Percentiles rank a stretch among this genome's conserved stretches.
These are phyloP conservation scores for Zygoascus bituminiphila DNA, from an alignment of 805 yeast species.

Conservation along the genomic window DNA sequence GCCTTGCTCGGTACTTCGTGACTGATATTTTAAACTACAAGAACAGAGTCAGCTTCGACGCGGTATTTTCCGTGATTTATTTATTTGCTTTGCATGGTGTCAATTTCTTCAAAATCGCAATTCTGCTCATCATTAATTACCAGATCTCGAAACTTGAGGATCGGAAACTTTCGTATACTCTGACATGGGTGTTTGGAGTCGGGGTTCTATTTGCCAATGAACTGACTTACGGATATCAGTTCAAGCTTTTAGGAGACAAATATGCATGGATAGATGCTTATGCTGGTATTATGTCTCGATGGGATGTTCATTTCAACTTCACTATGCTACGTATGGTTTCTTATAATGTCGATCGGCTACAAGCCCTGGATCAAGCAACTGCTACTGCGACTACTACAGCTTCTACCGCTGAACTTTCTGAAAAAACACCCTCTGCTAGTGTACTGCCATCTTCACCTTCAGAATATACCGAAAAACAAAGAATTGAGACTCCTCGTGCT, in stretches of 20 bases:
- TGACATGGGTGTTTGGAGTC: constrained; percentile 76
- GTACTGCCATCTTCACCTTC: neutral
- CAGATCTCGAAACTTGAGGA: constrained; percentile 33
- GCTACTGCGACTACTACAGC: constrained; percentile 5
- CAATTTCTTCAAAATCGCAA: constrained; percentile 51
- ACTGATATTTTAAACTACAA: constrained; percentile 11
- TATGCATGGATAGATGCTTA: constrained; percentile 53
- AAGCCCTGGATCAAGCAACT: constrained; percentile 10
- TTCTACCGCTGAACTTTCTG: constrained; percentile 7
- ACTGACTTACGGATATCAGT: constrained; percentile 44
- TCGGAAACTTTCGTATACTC: constrained; percentile 6
- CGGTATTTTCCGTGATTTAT: constrained; percentile 60
- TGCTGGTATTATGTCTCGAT: constrained; percentile 72
- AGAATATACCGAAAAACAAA: constrained; percentile 44
- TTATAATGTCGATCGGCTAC: constrained; percentile 65
- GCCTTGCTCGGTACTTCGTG: constrained; percentile 36
- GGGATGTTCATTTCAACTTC: constrained; percentile 96
- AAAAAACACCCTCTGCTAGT: constrained; percentile 12
- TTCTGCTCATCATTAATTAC: constrained; percentile 51
- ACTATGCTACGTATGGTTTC: constrained; percentile 78
- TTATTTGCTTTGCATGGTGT: constrained; percentile 73
- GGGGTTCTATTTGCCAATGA: constrained; percentile 72
- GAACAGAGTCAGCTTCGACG: constrained; percentile 56
- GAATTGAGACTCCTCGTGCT: constrained; percentile 51
- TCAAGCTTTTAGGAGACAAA: constrained; percentile 35